Base-by-base conservation (phyloP, 139 green algal genomes). In the Volvox reticuliferus region DNA sequence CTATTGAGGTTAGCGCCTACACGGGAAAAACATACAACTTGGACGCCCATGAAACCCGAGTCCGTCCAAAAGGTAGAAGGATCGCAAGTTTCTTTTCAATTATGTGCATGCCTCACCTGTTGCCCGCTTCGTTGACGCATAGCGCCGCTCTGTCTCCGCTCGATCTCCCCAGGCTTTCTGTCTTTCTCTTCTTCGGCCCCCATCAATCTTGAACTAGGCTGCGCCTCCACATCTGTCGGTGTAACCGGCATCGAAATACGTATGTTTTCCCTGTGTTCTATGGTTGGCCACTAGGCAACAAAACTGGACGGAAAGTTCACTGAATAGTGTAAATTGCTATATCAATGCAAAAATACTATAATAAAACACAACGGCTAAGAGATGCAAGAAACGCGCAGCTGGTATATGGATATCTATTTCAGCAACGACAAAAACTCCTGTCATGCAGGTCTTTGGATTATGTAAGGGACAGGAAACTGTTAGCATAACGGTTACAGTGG, bases 1-100 rank as follows among this genome's bases (percentile, higher is more conserved):
- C 71, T n/a, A 91, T 37, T 50, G 67, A 82, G 1, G 84, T 63
- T 1, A 91, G 62, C 0, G 84, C 85, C 76, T 91, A 77, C 78
- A 67, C 44, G 44, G n/a, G 44, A 55, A 5, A n/a, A 30, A 32
- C 16, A 79, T 13, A 2, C 73, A 26, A 20, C 30, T 79, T 44
- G 28, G 28, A 16, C 2, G 26, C 26, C 20, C 73, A 79, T 19
- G 26, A 55, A 55, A 55, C 73, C 26, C 18, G 35, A n/a, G n/a
- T n/a, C n/a, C n/a, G 73, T 37, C 73, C 18, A 22, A 35, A 44
- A 12, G 28, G 37, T 37, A 35, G 14, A 32, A 79, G 14, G 28
- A 36, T 79, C 28, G 6, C 20, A 36, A 79, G 32, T 79, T 55
- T 55, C 44, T 44, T 32, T 44, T 75, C 67, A 44, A 37, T 14